phyloP scores from a whole-genome alignment of 225 moss, liverwort and hornwort genomes.

The Polytrichum formosum region DNA sequence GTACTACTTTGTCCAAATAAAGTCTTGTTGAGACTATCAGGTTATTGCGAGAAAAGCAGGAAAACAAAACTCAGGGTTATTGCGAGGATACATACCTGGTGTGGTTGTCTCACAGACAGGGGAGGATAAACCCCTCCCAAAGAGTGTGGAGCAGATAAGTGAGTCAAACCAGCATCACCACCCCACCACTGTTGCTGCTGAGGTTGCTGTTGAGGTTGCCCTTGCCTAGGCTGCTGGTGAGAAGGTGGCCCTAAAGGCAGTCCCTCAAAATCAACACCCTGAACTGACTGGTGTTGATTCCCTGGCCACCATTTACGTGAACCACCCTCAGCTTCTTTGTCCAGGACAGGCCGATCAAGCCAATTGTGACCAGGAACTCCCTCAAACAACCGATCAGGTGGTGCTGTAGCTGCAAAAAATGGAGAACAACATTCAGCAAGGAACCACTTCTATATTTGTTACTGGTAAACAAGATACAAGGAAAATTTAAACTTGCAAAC shows the following conservation, averaged over 20 bases:
- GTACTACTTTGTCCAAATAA: not conserved
- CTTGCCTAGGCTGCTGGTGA: slow-evolving; percentile 46
- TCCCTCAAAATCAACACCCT: slow-evolving; percentile 52
- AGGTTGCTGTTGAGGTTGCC: slow-evolving; percentile 48
- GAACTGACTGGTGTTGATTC: slow-evolving; percentile 52
- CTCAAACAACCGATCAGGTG: slow-evolving; percentile 51
- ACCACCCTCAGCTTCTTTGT: slow-evolving; percentile 56
- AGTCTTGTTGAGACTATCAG: no score
- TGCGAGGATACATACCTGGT: slow-evolving; percentile 32
- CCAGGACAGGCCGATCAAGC: slow-evolving; percentile 52
- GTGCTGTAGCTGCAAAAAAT: slow-evolving; percentile 10
- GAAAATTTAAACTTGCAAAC: no score
- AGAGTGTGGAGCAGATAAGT: slow-evolving; percentile 42
- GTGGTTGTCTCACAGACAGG: slow-evolving; percentile 33
- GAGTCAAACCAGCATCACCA: slow-evolving; percentile 47
- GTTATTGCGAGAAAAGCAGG: no score
- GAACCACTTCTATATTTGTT: no score
- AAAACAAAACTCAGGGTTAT: no score
- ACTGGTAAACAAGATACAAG: no score
- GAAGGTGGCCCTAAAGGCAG: slow-evolving; percentile 40
- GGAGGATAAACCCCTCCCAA: slow-evolving; percentile 43
- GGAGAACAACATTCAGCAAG: no score
- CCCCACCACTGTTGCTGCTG: slow-evolving; percentile 71
- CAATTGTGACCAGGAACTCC: slow-evolving; percentile 46
- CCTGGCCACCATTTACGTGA: slow-evolving; percentile 73